Evolutionary conservation across 2,329 filamentous ascomycete genomes (phyloP).

Genomic region (Penicillium sp.): DNA sequence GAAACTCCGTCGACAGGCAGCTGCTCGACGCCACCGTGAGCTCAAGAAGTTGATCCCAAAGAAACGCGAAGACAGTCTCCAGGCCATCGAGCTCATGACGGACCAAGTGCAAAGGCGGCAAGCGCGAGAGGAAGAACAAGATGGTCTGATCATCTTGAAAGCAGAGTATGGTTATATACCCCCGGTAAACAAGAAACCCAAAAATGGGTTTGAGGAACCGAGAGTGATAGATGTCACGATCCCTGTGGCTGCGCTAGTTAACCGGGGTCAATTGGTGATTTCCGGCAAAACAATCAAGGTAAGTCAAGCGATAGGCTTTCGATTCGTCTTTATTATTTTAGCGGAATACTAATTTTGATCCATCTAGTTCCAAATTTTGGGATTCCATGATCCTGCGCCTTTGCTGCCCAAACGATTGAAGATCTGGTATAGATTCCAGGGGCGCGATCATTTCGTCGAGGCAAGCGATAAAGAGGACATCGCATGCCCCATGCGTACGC

Average conservation of each 20-base stretch:
- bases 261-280: slow-evolving; percentile 42
- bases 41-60: slow-evolving; percentile 37
- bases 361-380: slow-evolving; percentile 41
- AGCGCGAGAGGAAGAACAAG: slow-evolving; percentile 32
- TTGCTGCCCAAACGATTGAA: slow-evolving; percentile 40
- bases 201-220: slow-evolving; percentile 21
- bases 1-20: slow-evolving; percentile 33
- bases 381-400: slow-evolving; percentile 46
- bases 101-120: slow-evolving; percentile 42
- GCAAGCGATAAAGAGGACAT: slow-evolving; percentile 38
- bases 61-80: slow-evolving; percentile 37
- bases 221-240: slow-evolving; percentile 43
- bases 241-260: slow-evolving; percentile 46
- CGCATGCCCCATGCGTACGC: slow-evolving; percentile 40
- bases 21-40: slow-evolving; percentile 38
- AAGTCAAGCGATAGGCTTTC: slow-evolving; percentile 1
- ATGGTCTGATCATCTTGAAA: slow-evolving; percentile 40
- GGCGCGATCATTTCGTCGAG: slow-evolving; percentile 40
- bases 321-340: not conserved
- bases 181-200: slow-evolving; percentile 23
- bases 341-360: slow-evolving; percentile 18
- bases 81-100: slow-evolving; percentile 42
- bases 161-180: slow-evolving; percentile 43
- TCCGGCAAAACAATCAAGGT: slow-evolving; percentile 38
- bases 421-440: slow-evolving; percentile 44